Base-by-base conservation (phyloP, 768 basidiomycete species). In the Amanita molliuscula region DNA sequence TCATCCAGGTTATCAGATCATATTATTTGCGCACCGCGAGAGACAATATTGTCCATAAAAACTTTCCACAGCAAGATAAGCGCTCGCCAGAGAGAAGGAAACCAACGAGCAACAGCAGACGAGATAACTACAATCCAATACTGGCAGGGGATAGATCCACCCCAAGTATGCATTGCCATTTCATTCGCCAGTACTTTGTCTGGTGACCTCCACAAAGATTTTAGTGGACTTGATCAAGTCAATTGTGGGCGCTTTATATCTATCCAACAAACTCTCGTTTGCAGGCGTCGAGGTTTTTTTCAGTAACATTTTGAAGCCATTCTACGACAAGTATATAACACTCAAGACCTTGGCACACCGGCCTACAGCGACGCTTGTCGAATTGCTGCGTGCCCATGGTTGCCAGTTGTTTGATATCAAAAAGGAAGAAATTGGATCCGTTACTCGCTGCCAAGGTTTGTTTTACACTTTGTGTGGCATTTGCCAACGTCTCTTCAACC, bases 141-240 rank as follows among this genome's bases (percentile, higher is more conserved):
- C 62, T 92, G 90, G 90, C 67, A 78, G 5, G 83, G 83, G 35
- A 63, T 84, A 28, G 79, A 87, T 38, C 75, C 85, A 34, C 89
- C 89, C 0, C 91, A 92, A 73, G 89, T 84, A 56, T 29, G 64
- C 31, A 11, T 13, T 13, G 31, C 13, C 31, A 13, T 31, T 53
- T 15, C 38, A 35, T 18, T 28, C 7, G 38, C 29, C 20, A 21
- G 31, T 20, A 28, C 5, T 21, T 3, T 33, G 3, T 16, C 37
- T 28, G 5, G 20, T 26, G 15, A 15, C 6, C 6, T 2, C 38
- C 20, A 29, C 59, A 25, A 7, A 91, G 89, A 76, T 73, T 7
- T 70, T 92, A 16, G 85, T 86, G 6, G 88, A 91, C 62, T 72
- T 90, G 23, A 73, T 92, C 18, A 89, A 93, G 63, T 82, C 88